Base-by-base conservation (phyloP, 805 yeast species). In the Priceomyces medius region DNA sequence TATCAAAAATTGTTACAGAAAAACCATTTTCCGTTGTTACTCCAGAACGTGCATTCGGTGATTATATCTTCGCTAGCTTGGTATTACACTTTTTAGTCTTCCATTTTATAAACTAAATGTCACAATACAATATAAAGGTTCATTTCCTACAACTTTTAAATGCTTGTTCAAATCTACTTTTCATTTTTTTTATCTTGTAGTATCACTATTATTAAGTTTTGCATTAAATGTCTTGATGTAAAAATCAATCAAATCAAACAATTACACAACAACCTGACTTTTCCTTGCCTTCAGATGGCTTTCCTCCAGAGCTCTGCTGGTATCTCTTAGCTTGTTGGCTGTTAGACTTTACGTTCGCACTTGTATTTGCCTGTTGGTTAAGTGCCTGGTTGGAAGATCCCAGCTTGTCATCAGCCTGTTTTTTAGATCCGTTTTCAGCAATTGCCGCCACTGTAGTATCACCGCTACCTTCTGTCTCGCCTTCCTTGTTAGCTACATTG, bases 31-130 rank as follows among this genome's bases (percentile, higher is more conserved):
- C 44, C 7, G 24, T 29, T 4, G 47, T 54, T 27, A 52, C 54
- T 21, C 72, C 74, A 2, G 79, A 74, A 54, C 56, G 80, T 42
- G 89, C 97, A 3, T 78, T 93, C 61, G 96, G 89, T 14, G 99
- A 93, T 66, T 93, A 79, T 57, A 70, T 88, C 7, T 75, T 90
- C 56, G 97, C 96, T 20, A 85, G 95, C 62, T 72, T 93, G 67
- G 72, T 90, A 31, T 73, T 93, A 46, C 98, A 93, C 66, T 93
- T 93, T 61, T 79, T 88, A 36, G 88, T 86, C 27, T 79, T 80
- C 59, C 98, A 95, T 64, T 93, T 93, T 64, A 88, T 91, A 56
- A 91, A 91, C 64, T 91, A 16, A 20, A 7, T 14, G 12, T 17
- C 4, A 12, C 29, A 26, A 12, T 26, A 14, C 29, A 26, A 26